These are phyloP conservation scores for Protomyces inundatus DNA, from an alignment of 1,139 yeast species.

Conservation along the genomic window DNA sequence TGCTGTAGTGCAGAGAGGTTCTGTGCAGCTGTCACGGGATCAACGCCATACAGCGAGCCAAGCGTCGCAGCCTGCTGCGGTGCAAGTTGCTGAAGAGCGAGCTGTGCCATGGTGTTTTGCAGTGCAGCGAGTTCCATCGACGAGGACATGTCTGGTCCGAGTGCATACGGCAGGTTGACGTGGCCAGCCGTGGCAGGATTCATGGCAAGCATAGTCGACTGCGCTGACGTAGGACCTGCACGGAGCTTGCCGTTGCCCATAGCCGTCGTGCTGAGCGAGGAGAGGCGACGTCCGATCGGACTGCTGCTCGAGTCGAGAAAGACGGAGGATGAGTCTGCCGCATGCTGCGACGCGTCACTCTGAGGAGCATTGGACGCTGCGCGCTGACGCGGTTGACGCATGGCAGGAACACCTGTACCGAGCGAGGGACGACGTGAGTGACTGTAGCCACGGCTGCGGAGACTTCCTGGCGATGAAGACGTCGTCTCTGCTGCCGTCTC, in stretches of 20 bases:
- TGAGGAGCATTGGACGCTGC: neutral
- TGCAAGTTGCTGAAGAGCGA: neutral
- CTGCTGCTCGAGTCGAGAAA: neutral
- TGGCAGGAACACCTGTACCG: neutral
- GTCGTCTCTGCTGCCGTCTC: neutral
- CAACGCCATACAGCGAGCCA: neutral
- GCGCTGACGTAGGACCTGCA: neutral
- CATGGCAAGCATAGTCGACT: neutral
- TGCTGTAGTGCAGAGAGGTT: neutral
- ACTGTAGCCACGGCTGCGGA: constrained; percentile 3
- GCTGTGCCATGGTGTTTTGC: neutral
- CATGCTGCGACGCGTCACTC: neutral
- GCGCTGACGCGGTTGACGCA: neutral
- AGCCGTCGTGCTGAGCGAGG: neutral
- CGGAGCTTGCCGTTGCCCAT: neutral
- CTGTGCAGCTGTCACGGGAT: neutral
- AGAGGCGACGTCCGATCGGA: neutral
- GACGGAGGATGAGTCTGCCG: neutral
- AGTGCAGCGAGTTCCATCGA: neutral
- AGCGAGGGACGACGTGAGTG: neutral
- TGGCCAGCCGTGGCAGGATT: neutral
- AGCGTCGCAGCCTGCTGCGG: neutral
- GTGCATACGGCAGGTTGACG: neutral
- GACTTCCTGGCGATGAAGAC: neutral
- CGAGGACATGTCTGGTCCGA: neutral